Conservation (phyloP, 768 basidiomycete species). For the Leccinellum albellum region DNA sequence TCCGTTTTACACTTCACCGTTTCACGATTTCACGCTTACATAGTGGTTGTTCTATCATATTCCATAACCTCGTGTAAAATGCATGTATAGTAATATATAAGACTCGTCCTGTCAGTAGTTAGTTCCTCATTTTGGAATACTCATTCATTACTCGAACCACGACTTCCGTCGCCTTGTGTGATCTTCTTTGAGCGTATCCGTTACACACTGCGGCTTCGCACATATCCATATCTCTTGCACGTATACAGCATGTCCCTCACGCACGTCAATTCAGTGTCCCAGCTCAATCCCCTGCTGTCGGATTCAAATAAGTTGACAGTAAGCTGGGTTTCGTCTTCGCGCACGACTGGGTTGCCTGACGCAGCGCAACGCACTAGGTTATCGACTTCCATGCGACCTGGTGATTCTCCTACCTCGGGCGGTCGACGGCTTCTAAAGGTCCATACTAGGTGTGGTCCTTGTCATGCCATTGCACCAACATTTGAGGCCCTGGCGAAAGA, state of each 20-base stretch:
- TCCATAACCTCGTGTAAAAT: too few species aligned
- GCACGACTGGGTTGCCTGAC: neutral
- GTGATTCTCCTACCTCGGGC: conserved; percentile 35
- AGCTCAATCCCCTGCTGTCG: conserved; percentile 57
- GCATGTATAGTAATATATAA: too few species aligned
- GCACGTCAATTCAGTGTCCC: conserved; percentile 57
- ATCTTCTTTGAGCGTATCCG: too few species aligned
- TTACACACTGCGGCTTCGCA: too few species aligned
- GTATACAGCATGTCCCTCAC: conserved; percentile 49
- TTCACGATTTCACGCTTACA: too few species aligned
- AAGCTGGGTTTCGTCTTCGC: conserved; percentile 10
- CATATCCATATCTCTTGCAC: too few species aligned
- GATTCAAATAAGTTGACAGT: conserved; percentile 67
- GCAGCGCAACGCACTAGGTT: conserved; percentile 50
- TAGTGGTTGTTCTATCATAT: too few species aligned
- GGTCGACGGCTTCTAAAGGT: conserved; percentile 6
- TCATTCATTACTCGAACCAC: too few species aligned
- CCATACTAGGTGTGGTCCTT: conserved; percentile 73
- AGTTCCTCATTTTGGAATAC: too few species aligned
- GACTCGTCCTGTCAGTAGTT: too few species aligned
- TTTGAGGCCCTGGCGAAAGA: conserved; percentile 69
- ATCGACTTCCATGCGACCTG: conserved; percentile 87
- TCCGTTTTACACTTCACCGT: too few species aligned
- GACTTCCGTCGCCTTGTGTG: too few species aligned
- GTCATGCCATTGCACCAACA: conserved; percentile 75